Conservation (phyloP, 352 stramenopile genomes). For the Phytophthora pseudosyringae region DNA sequence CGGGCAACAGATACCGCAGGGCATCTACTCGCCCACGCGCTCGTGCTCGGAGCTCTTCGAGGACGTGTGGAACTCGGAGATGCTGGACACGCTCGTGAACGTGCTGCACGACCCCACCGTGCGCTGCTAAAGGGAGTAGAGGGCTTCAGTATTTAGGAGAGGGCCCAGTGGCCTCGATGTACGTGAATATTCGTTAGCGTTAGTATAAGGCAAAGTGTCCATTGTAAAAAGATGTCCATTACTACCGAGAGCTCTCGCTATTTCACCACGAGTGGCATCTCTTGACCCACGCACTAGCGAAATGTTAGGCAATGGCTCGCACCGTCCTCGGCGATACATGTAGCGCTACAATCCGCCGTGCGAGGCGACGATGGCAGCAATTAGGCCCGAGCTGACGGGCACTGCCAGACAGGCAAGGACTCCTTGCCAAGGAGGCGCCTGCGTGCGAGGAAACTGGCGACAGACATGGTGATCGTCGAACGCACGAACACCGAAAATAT, state of each 20-base stretch:
- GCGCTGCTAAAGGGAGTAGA: conserved; percentile 25
- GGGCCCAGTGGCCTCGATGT: conserved; percentile 1
- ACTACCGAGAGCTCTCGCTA: not conserved
- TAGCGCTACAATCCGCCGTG: not conserved
- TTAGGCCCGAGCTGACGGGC: not conserved
- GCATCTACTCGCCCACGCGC: conserved; percentile 32
- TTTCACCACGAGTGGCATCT: conserved; percentile 11
- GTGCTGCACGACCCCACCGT: conserved; percentile 47
- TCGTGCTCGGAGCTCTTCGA: conserved; percentile 43
- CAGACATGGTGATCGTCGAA: not conserved
- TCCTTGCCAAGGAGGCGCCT: conserved; percentile 4
- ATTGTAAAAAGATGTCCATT: conserved; percentile 12
- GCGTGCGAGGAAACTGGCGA: conserved; percentile 1
- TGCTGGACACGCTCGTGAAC: conserved; percentile 47
- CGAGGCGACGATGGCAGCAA: not conserved
- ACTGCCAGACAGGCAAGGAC: not conserved
- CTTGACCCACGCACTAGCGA: conserved; percentile 17
- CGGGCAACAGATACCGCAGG: conserved; percentile 21
- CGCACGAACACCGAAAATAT: conserved; percentile 21
- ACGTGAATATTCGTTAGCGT: conserved; percentile 26
- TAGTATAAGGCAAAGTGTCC: conserved; percentile 12
- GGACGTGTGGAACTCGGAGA: conserved; percentile 52
- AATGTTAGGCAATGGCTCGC: conserved; percentile 8
- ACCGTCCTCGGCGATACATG: not conserved
- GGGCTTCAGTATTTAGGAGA: conserved; percentile 23